phyloP scores from a whole-genome alignment of 2,329 filamentous ascomycete species.

The Verticillium klebahnii region DNA sequence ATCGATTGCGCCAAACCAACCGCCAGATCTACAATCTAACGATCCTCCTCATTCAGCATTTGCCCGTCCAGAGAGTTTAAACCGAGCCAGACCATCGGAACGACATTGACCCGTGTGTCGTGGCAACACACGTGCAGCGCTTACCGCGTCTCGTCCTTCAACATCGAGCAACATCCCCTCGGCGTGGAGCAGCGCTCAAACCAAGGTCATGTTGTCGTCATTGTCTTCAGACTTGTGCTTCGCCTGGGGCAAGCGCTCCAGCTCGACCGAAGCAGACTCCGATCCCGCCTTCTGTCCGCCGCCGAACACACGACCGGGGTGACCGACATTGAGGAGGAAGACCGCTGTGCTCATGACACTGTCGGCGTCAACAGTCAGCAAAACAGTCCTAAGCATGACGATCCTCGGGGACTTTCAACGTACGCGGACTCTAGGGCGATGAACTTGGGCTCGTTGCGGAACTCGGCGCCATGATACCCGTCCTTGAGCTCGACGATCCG shows the following conservation, averaged over 20 bases:
- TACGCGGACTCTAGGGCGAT: conserved; percentile 36
- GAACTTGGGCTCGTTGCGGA: conserved; percentile 36
- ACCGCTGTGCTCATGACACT: neutral
- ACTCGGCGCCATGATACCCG: conserved; percentile 47
- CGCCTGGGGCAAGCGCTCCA: neutral
- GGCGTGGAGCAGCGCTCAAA: neutral
- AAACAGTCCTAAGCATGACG: neutral
- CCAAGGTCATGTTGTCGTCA: neutral
- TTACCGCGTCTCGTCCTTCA: too few relatives aligned
- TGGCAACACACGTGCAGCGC: too few relatives aligned
- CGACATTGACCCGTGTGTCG: too few relatives aligned
- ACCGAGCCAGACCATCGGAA: too few relatives aligned
- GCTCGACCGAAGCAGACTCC: neutral
- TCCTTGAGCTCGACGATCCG: conserved; percentile 54
- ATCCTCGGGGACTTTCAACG: conserved; percentile 1
- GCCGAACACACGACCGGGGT: neutral
- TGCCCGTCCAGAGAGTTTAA: too few relatives aligned
- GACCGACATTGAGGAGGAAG: neutral
- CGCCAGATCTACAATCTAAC: too few relatives aligned
- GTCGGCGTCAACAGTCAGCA: neutral
- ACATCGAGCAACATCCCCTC: too few relatives aligned
- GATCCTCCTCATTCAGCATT: too few relatives aligned
- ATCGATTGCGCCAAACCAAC: too few relatives aligned
- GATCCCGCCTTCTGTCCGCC: neutral
- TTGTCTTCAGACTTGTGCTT: neutral